Evolutionary conservation across 192 early-diverging fungal species (phyloP).

Genomic region (Dissophora globulifera): DNA sequence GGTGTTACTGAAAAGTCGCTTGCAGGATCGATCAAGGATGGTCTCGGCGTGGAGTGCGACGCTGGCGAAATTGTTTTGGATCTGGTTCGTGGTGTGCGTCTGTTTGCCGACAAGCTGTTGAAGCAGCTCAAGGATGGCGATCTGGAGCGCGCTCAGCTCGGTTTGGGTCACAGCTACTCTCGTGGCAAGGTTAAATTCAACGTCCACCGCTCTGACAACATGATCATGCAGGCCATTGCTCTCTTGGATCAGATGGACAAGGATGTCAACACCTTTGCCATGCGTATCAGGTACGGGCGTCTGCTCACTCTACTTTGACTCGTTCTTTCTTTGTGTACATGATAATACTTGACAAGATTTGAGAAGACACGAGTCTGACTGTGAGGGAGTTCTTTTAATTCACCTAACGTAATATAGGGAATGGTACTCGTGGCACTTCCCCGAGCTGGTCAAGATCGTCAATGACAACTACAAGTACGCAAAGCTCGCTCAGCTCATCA

Average conservation of each 20-base stretch:
- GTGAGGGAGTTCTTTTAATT: no score
- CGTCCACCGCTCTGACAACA: slow-evolving; percentile 97
- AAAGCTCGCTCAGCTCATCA: slow-evolving; percentile 85
- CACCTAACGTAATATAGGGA: no score
- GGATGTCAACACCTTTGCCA: slow-evolving; percentile 97
- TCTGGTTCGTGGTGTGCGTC: slow-evolving; percentile 92
- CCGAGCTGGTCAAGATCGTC: slow-evolving; percentile 96
- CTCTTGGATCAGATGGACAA: slow-evolving; percentile 98
- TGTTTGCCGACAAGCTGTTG: slow-evolving; percentile 91
- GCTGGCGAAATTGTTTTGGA: slow-evolving; percentile 88
- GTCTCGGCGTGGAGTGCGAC: slow-evolving; percentile 80
- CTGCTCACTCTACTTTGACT: neutral
- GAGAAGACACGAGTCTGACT: no score
- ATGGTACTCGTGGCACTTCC: slow-evolving; percentile 99
- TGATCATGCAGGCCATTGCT: slow-evolving; percentile 88
- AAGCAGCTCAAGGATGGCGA: slow-evolving; percentile 92
- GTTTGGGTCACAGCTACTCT: slow-evolving; percentile 99
- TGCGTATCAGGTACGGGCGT: slow-evolving; percentile 79
- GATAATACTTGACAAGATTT: no score
- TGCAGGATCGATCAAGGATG: slow-evolving; percentile 76
- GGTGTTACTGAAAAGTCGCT: slow-evolving; percentile 92
- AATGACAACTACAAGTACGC: slow-evolving; percentile 94
- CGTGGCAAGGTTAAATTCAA: slow-evolving; percentile 99
- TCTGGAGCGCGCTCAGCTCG: slow-evolving; percentile 92
- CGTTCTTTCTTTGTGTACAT: no score